Evolutionary conservation across 2,329 filamentous ascomycete species (phyloP), one percentile per base, ranked within the genome.

Genomic region (Dendryphion nanum): DNA sequence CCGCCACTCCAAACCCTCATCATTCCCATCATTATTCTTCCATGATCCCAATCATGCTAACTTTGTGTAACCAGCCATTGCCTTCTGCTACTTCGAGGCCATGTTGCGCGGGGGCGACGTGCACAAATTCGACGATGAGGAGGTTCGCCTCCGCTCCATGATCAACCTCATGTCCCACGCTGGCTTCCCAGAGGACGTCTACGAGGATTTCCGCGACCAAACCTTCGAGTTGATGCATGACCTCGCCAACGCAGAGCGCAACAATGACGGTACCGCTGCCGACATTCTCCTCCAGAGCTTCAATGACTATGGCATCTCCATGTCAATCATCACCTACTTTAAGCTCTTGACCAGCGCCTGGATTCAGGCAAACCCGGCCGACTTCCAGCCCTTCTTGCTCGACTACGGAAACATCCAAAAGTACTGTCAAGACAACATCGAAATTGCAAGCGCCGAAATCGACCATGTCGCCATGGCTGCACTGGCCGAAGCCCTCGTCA

Each of bases 11-110:
- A 43, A 36, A 12, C 38, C 18, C 17, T 10, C 4, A 14, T 18
- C 29, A 31, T 10, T n/a, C 10, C 10, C 23, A 26, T n/a, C 23
- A n/a, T 26, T n/a, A 26, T 10, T 26, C 23, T 3, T 26, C 23
- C 23, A 26, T 26, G 10, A 26, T 26, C n/a, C 23, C 10, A 26
- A 26, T 26, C 23, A 10, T n/a, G 10, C 23, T n/a, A n/a, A 10
- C 23, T n/a, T 26, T n/a, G 10, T 40, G 18, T 21, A 33, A 33
- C 23, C 64, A 97, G 93, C 91, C 35, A 86, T 95, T 61, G 89
- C 84, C 17, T 98, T 95, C 66, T 83, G 83, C 48, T 97, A 96
- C 67, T 95, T 94, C 61, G 93, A 98, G 68, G 84, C 82, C 31
- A 76, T 97, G 38, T 74, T 91, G 53, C 79, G 81, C 47, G 71